These are phyloP conservation scores for Spergularia azorica DNA, from an alignment of 179 eudicot species.

Conservation along the genomic window DNA sequence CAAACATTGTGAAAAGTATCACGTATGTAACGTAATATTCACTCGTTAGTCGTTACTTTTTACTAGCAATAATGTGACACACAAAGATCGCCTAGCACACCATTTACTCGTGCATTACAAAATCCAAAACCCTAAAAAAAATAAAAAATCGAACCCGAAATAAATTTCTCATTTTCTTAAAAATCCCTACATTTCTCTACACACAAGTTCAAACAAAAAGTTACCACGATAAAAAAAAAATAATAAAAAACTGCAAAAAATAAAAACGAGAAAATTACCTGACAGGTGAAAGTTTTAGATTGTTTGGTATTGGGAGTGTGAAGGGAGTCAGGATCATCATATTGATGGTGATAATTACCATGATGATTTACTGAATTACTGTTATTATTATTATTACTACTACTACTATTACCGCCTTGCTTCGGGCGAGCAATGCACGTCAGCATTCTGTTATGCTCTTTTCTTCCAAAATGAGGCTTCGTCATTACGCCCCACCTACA, in stretches of 20 bases:
- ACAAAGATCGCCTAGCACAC: too few relatives aligned
- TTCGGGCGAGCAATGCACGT: conserved; percentile 87
- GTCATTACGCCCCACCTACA: not conserved
- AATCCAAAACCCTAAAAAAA: too few relatives aligned
- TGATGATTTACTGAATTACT: conserved; percentile 30
- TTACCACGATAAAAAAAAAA: too few relatives aligned
- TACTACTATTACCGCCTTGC: conserved; percentile 30
- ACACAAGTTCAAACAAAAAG: too few relatives aligned
- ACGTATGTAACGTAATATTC: too few relatives aligned
- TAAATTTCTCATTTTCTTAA: too few relatives aligned
- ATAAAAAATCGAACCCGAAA: too few relatives aligned
- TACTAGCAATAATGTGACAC: too few relatives aligned
- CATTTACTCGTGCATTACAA: too few relatives aligned
- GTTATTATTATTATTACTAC: not conserved
- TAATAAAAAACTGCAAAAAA: not conserved
- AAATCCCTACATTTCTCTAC: too few relatives aligned
- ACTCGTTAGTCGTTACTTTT: too few relatives aligned
- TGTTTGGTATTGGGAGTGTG: conserved; percentile 46
- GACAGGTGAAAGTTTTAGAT: conserved; percentile 64
- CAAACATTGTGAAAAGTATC: too few relatives aligned
- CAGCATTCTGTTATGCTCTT: conserved; percentile 42
- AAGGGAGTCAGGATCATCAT: conserved; percentile 34
- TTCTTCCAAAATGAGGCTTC: not conserved
- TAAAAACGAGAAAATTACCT: conserved; percentile 39
- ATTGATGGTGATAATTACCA: conserved; percentile 22